Percentiles rank a stretch among this genome's conserved stretches.
phyloP scores from a whole-genome alignment of 2,329 filamentous ascomycete species.

The Akanthomyces uredinophilus region DNA sequence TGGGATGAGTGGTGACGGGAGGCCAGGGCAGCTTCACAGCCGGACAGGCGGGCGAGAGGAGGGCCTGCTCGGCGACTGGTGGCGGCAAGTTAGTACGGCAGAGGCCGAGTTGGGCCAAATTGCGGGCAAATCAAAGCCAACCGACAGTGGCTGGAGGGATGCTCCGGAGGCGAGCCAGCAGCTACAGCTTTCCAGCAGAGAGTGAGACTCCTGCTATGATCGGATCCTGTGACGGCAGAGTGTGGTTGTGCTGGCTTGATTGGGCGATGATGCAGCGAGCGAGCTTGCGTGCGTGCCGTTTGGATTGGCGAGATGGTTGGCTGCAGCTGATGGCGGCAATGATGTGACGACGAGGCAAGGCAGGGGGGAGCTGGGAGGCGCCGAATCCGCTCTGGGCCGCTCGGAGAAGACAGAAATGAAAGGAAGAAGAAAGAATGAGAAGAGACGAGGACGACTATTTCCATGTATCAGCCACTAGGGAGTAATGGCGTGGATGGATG shows the following conservation, averaged over 20 bases:
- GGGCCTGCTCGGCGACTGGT: background rate
- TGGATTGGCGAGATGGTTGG: background rate
- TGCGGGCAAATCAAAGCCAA: background rate
- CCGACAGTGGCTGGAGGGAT: background rate
- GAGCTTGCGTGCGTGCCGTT: background rate
- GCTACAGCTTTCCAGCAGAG: background rate
- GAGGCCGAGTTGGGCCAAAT: background rate
- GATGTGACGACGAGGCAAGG: background rate
- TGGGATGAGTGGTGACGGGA: background rate
- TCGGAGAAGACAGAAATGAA: background rate
- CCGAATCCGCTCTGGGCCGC: background rate
- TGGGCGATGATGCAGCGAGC: background rate
- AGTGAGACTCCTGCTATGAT: background rate
- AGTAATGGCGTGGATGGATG: background rate
- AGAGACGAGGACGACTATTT: background rate
- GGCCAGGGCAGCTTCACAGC: too few relatives aligned
- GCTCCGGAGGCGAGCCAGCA: background rate
- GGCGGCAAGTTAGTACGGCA: background rate
- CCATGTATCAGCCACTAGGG: background rate
- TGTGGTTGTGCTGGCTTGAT: background rate
- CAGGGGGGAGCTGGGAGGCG: background rate
- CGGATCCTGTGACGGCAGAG: constrained; percentile 4
- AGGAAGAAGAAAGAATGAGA: too few relatives aligned
- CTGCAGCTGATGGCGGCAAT: background rate
- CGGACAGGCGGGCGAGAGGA: background rate